Percentiles rank a stretch among this genome's conserved stretches.
phyloP scores from a whole-genome alignment of 2,329 filamentous ascomycete genomes.

The Thelonectria olida region DNA sequence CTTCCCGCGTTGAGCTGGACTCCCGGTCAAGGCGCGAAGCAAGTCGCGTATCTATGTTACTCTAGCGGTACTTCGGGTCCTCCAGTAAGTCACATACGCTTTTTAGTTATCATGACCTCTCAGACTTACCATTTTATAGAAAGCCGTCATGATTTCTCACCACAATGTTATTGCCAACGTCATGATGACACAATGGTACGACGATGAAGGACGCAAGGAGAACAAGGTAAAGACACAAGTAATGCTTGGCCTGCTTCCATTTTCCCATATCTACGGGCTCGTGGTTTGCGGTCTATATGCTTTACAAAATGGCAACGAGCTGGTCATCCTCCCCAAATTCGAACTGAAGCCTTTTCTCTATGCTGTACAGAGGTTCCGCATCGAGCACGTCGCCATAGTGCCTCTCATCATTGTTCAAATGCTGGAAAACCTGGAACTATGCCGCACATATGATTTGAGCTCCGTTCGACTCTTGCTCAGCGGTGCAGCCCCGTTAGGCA shows the following conservation, averaged over 20 bases:
- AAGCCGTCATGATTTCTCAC: constrained; percentile 88
- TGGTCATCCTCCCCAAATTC: constrained; percentile 79
- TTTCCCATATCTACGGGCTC: constrained; percentile 84
- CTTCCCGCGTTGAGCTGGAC: constrained; percentile 66
- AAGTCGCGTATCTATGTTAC: constrained; percentile 81
- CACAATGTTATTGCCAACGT: constrained; percentile 81
- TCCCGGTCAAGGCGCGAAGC: constrained; percentile 71
- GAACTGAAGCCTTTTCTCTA: constrained; percentile 71
- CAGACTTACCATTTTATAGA: constrained; percentile 63
- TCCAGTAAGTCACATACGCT: constrained; percentile 60
- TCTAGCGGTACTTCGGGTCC: constrained; percentile 83
- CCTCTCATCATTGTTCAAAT: constrained; percentile 81
- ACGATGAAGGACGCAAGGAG: constrained; percentile 46
- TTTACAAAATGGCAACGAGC: constrained; percentile 76
- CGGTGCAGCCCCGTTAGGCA: constrained; percentile 77
- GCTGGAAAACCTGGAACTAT: constrained; percentile 66
- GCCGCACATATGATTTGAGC: constrained; percentile 73
- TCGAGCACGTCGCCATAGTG: constrained; percentile 73
- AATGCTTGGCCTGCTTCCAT: constrained; percentile 74
- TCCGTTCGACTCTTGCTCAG: constrained; percentile 71
- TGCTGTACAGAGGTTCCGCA: constrained; percentile 73
- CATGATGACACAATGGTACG: constrained; percentile 65
- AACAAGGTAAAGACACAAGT: constrained; percentile 52
- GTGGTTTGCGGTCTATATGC: constrained; percentile 74
- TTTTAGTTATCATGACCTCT: no score